Evolutionary conservation across 345 rosid genomes (phyloP), one percentile per base, ranked within the genome.

Genomic region (Physaria fendleri): DNA sequence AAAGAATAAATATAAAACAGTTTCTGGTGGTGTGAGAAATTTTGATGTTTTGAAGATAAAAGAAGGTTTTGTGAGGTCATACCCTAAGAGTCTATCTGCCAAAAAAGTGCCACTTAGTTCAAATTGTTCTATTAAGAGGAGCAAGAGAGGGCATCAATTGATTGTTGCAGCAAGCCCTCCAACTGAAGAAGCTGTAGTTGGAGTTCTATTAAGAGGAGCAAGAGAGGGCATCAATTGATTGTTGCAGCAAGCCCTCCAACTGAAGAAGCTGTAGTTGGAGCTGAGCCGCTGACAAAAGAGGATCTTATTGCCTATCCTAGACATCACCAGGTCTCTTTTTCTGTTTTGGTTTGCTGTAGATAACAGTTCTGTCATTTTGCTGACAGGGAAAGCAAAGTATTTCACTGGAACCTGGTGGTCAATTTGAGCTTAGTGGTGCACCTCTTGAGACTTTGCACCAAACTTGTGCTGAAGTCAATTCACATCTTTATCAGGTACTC

Each of bases 381-480:
- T 69, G 44, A 43, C 83, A 93, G 99, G 99, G 92, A 41, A 87
- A 87, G 66, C 99, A 93, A 78, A 93, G 96, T 77, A 87, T 93
- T 81, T 93, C 99, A 34, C 79, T 93, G 47, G 99, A 93, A 79
- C 97, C 99, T 44, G 99, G 99, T 15, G 99, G 97, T 73, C 97
- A 92, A 53, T 86, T 92, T 64, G 98, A 92, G 87, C 97, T 92
- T 18, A 92, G 98, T 64, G 98, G 98, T 12, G 99, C 99, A 54
- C 97, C 99, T 73, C 87, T 93, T 65, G 99, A 93, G 76, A 93
- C 99, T 44, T 77, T 93, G 82, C 99, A 93, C 69, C 99, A 89
- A 77, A 93, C 99, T 12, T 89, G 99, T 75, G 97, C 99, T 30
- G 99, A 90, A 79, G 99, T 93, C 66, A 93, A 93, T 73, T 89